Percentiles rank a stretch among this genome's conserved stretches.
These are phyloP conservation scores for Pyrenochaeta sp. DNA, from an alignment of 2,329 filamentous ascomycete genomes.

Conservation along the genomic window DNA sequence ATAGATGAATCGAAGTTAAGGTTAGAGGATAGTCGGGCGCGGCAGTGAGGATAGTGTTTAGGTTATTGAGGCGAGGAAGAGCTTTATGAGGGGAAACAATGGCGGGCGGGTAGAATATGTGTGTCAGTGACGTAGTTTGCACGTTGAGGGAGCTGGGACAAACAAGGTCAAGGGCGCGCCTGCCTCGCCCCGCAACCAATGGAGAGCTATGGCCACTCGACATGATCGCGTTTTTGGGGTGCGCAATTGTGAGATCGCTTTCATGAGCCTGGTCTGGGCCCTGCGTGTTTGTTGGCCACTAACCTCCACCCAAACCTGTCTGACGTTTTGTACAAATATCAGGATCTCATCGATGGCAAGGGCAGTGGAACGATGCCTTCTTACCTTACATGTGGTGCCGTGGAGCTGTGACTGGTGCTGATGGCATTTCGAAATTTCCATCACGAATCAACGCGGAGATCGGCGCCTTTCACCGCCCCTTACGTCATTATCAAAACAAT, in stretches of 20 bases:
- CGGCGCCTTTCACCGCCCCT: conserved; percentile 13
- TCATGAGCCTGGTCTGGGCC: conserved; percentile 17
- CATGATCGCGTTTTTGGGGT: conserved; percentile 25
- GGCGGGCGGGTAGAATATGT: conserved; percentile 17
- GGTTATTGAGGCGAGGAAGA: conserved; percentile 16
- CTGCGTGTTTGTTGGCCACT: background rate
- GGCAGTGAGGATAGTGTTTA: conserved; percentile 16
- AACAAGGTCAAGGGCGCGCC: conserved; percentile 29
- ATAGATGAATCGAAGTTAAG: conserved; percentile 28
- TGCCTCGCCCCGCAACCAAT: conserved; percentile 33
- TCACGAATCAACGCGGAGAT: conserved; percentile 29
- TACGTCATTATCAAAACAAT: conserved; percentile 22
- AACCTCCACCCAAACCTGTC: background rate
- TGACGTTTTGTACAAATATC: too few species aligned
- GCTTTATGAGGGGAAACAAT: conserved; percentile 39
- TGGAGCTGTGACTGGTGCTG: conserved; percentile 11
- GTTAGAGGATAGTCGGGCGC: conserved; percentile 5
- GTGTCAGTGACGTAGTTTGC: conserved; percentile 42
- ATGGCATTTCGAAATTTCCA: conserved; percentile 42
- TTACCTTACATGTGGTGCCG: background rate
- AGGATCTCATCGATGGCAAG: background rate
- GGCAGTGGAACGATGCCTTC: background rate
- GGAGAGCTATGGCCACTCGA: conserved; percentile 14
- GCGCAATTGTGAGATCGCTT: conserved; percentile 31
- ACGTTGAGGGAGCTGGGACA: conserved; percentile 26